Conservation (phyloP, 1,139 yeast species). For the Petasospora rhodanensis region DNA sequence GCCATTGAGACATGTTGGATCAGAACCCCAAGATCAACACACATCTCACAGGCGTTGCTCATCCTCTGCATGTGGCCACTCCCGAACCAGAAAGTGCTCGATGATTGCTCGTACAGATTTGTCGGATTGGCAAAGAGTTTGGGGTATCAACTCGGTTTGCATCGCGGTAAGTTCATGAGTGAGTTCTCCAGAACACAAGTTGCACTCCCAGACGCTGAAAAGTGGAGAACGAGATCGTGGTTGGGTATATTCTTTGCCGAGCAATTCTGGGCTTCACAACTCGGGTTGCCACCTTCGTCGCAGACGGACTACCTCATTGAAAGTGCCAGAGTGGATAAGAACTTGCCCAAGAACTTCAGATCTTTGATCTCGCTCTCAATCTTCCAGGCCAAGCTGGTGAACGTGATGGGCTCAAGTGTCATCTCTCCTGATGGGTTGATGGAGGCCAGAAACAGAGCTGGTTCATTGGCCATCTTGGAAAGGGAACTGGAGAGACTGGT, state of each 20-base stretch:
- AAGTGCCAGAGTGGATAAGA: conserved; percentile 64
- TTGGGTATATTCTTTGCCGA: conserved; percentile 82
- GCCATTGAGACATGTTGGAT: conserved; percentile 95
- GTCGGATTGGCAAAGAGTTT: conserved; percentile 82
- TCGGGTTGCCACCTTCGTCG: conserved; percentile 85
- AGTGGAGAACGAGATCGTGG: conserved; percentile 95
- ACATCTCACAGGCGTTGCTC: conserved; percentile 82
- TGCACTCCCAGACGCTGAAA: conserved; percentile 82
- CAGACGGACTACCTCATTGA: conserved; percentile 82
- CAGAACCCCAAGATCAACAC: conserved; percentile 89
- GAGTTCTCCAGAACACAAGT: conserved; percentile 91
- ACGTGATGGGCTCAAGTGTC: conserved; percentile 87
- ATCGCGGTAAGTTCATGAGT: conserved; percentile 85
- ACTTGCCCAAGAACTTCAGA: conserved; percentile 67
- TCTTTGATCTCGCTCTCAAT: conserved; percentile 70
- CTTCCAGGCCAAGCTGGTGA: conserved; percentile 79
- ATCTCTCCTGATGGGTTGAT: conserved; percentile 85
- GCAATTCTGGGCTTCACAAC: conserved; percentile 84
- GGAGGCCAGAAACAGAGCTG: conserved; percentile 80
- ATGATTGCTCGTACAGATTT: conserved; percentile 87
- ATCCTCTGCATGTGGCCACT: conserved; percentile 88
- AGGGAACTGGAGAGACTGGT: conserved; percentile 72
- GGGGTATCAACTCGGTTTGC: conserved; percentile 87
- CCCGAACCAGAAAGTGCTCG: conserved; percentile 88
- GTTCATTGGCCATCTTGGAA: conserved; percentile 68